Evolutionary conservation across 768 basidiomycete genomes (phyloP).

Genomic region (Naganishia onofrii): DNA sequence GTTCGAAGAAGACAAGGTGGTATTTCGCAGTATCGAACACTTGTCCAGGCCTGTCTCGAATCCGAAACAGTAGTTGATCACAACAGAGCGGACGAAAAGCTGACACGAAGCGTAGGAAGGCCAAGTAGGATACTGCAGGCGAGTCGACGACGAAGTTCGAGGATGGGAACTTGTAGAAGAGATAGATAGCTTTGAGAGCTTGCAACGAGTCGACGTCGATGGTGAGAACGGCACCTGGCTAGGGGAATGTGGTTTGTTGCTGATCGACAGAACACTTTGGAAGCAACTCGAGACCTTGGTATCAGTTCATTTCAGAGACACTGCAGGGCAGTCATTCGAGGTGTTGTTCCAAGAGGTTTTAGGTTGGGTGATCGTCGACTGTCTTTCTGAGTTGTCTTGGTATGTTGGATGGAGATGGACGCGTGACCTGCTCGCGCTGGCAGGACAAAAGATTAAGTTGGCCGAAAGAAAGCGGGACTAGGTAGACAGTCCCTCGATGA

Average conservation of each 20-base stretch:
- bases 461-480: background rate
- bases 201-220: background rate
- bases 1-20: background rate
- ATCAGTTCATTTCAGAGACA: constrained; percentile 21
- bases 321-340: background rate
- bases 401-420: background rate
- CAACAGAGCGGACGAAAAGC: background rate
- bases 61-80: background rate
- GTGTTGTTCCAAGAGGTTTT: constrained; percentile 16
- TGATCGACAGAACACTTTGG: constrained; percentile 7
- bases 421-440: background rate
- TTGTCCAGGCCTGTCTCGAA: background rate
- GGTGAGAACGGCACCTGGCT: background rate
- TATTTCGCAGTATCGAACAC: background rate
- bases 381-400: constrained; percentile 7
- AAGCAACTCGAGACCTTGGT: background rate
- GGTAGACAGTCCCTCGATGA: background rate
- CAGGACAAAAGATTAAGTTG: background rate
- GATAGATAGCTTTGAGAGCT: background rate
- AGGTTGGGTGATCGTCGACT: background rate
- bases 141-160: background rate
- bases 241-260: constrained; percentile 1
- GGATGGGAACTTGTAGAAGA: background rate
- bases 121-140: background rate
- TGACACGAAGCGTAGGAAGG: background rate